Evolutionary conservation across 2,329 filamentous ascomycete species (phyloP), one percentile per base, ranked within the genome.

Genomic region (Epichloe glyceriae): DNA sequence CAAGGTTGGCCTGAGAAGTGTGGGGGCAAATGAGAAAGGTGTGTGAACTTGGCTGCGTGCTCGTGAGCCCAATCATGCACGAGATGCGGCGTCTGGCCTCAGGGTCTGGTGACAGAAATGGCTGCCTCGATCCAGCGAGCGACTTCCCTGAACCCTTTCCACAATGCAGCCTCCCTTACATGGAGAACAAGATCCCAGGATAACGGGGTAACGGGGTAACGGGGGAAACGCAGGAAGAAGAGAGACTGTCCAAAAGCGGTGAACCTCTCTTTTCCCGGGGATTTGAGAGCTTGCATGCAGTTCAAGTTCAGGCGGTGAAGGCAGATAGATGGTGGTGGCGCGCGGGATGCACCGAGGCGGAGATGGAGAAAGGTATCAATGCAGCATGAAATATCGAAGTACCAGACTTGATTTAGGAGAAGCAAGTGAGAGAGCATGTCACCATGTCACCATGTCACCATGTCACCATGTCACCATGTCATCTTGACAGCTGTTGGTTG

Each of bases 1-100:
- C 26, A 17, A 37, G n/a, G 34, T 43, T 49, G 22, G 47, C n/a
- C 47, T 4, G 19, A 26, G 12, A 5, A 44, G 15, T 42, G 47
- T 44, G 47, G 47, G 33, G 40, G 33, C n/a, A 33, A 17, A 7
- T 8, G 20, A 15, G n/a, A n/a, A n/a, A n/a, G 22, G 40, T 38
- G 47, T 22, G 33, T 22, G 22, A 37, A 42, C 30, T 43, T n/a
- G 22, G 47, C 17, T 42, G 47, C 22, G 40, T 49, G 47, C 47
- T 39, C 47, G 47, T 49, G 47, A 49, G 39, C 20, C 20, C 30
- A 49, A 49, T 49, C 47, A 44, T 41, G 39, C 30, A 49, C 40
- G 33, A 49, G 40, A 37, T 17, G 20, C 26, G 26, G 26, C 26
- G 26, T 10, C 26, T 30, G 3, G 26, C 8, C 26, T 30, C 3